Evolutionary conservation across 1,284 basidiomycete genomes (phyloP).

Genomic region (Hortiboletus rubellus): DNA sequence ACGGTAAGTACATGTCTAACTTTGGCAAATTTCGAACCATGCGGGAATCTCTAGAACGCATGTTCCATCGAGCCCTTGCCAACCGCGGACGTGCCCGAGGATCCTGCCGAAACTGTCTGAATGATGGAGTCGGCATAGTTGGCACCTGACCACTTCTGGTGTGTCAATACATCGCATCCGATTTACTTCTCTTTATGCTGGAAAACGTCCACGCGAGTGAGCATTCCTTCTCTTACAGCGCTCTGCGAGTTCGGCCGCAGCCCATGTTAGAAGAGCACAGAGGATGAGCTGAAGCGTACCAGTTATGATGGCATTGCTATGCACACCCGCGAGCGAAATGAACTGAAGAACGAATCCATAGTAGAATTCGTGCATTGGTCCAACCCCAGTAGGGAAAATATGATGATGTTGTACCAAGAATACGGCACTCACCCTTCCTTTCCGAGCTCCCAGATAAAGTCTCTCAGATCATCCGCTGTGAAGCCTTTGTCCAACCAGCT

Average conservation of each 20-base stretch:
- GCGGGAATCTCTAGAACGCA: slow-evolving; percentile 53
- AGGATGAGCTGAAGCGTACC: slow-evolving; percentile 44
- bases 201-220: slow-evolving; percentile 82
- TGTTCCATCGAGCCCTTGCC: slow-evolving; percentile 89
- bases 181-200: slow-evolving; percentile 89
- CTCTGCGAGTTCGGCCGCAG: slow-evolving; percentile 68
- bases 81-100: slow-evolving; percentile 77
- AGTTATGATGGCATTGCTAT: slow-evolving; percentile 80
- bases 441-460: slow-evolving; percentile 89
- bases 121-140: slow-evolving; percentile 84
- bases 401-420: neutral
- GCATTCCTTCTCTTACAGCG: slow-evolving; percentile 86
- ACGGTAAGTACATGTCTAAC: slow-evolving; percentile 4
- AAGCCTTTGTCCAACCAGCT: slow-evolving; percentile 90
- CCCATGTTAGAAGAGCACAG: slow-evolving; percentile 3
- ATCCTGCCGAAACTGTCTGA: slow-evolving; percentile 76
- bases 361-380: slow-evolving; percentile 9
- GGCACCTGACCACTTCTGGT: slow-evolving; percentile 92
- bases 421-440: slow-evolving; percentile 70
- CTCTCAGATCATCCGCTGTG: slow-evolving; percentile 73
- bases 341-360: slow-evolving; percentile 79
- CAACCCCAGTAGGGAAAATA: slow-evolving; percentile 11
- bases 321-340: slow-evolving; percentile 85
- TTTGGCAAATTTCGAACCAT: slow-evolving; percentile 8
- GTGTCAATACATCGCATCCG: slow-evolving; percentile 89